phyloP scores from a whole-genome alignment of 1,284 basidiomycete species.

The Microstroma glucosiphilum region DNA sequence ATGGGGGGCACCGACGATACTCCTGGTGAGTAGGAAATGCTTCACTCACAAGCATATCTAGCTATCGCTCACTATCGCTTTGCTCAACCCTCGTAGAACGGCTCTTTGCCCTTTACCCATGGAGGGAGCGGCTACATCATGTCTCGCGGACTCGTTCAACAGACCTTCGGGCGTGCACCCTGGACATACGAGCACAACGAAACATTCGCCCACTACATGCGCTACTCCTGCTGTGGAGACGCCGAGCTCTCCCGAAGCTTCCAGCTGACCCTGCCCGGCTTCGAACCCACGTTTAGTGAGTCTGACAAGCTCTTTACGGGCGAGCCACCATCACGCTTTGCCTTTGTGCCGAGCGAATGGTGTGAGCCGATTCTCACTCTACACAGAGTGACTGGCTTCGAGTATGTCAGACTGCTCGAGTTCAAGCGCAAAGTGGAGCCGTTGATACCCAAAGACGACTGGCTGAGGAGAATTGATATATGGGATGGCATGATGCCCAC shows the following conservation, averaged over 20 bases:
- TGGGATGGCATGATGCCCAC: not conserved
- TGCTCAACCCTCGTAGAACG: not conserved
- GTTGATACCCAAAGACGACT: not conserved
- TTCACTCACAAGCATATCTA: too few relatives aligned
- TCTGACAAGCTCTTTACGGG: not conserved
- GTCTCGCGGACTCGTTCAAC: not conserved
- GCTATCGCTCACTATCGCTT: not conserved
- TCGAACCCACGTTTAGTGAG: not conserved
- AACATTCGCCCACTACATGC: slow-evolving; percentile 1
- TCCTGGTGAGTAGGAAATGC: not conserved
- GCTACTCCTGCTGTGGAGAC: slow-evolving; percentile 7
- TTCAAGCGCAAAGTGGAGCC: not conserved
- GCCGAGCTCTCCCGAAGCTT: not conserved
- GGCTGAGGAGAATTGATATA: not conserved
- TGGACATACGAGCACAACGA: slow-evolving; percentile 3
- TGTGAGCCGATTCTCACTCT: not conserved
- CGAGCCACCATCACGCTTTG: not conserved
- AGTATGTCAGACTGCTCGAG: not conserved
- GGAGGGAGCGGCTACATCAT: slow-evolving; percentile 1
- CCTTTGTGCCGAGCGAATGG: not conserved
- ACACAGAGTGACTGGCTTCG: not conserved
- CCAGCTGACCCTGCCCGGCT: not conserved
- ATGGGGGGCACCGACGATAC: not conserved
- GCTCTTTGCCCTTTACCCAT: not conserved
- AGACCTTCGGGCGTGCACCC: not conserved